Evolutionary conservation across 306 rosid genomes (phyloP), one percentile per base, ranked within the genome.

Genomic region (Vigna nakashimae): DNA sequence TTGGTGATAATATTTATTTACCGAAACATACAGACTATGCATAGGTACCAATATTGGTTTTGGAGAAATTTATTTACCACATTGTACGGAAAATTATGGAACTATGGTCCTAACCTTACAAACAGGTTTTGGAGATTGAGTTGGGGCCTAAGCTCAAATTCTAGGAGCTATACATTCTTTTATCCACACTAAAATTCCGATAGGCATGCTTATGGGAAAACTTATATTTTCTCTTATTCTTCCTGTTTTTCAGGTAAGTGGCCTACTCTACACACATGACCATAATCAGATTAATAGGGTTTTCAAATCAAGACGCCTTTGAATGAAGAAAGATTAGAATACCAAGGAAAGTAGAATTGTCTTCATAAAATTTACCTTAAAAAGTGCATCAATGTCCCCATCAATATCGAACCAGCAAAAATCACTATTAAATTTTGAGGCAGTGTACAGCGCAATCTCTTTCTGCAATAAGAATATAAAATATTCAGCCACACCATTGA

Each of bases 361-460:
- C 69, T 74, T 12, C 78, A 69, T 13, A 53, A 53, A 30, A 38
- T 69, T 76, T 76, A 95, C 98, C 98, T 95, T 95, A 73, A 95
- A 95, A 73, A 95, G 93, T 69, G 98, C 86, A 84, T 89, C 90
- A 85, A 95, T 87, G 87, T 89, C 96, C 68, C 97, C 92, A 85
- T 95, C 98, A 69, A 92, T 86, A 79, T 92, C 93, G 85, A 92
- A 95, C 92, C 90, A 89, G 87, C 86, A 74, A 82, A 95, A 95
- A 18, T 90, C 98, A 28, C 82, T 83, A 79, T 79, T 87, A 80
- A 85, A 79, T 85, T 91, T 95, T 67, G 98, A 89, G 20, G 97
- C 97, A 6, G 93, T 91, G 86, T 95, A 95, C 81, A 95, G 82
- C 77, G 97, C 97, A 84, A 95, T 82, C 88, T 95, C 98, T 89